These are phyloP conservation scores for Polytrichum formosum DNA, from an alignment of 225 moss, liverwort and hornwort species.

Conservation along the genomic window DNA sequence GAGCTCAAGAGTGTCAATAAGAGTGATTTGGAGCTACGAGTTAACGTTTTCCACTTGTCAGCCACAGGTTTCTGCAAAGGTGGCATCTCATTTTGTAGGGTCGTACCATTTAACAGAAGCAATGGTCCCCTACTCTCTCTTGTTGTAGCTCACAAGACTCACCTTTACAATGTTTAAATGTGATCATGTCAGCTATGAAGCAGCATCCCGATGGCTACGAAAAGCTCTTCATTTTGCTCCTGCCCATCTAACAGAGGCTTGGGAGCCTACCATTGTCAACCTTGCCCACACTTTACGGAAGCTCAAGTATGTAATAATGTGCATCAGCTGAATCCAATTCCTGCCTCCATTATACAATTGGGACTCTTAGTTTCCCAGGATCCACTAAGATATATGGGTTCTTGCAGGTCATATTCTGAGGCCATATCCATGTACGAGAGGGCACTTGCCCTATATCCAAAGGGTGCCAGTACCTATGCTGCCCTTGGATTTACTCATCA, in stretches of 20 bases:
- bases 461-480: constrained; percentile 91
- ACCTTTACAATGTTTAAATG: constrained; percentile 3
- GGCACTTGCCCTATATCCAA: constrained; percentile 80
- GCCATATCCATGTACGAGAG: constrained; percentile 89
- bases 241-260: constrained; percentile 88
- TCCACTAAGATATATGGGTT: constrained; percentile 3
- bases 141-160: constrained; percentile 16
- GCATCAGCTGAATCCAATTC: background rate
- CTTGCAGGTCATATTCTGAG: constrained; percentile 60
- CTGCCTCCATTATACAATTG: background rate
- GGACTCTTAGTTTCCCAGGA: too few species aligned
- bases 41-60: too few species aligned
- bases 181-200: constrained; percentile 50
- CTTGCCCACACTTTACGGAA: constrained; percentile 87
- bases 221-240: constrained; percentile 82
- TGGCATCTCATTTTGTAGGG: too few species aligned
- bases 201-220: constrained; percentile 74
- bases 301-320: constrained; percentile 45
- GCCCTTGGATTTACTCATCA: constrained; percentile 96
- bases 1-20: too few species aligned
- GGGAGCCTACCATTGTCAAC: constrained; percentile 96
- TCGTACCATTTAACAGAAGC: too few species aligned
- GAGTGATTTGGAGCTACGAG: too few species aligned
- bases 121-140: background rate
- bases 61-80: too few species aligned